A percentile compares a stretch with the other conserved stretches of the same genome.
These are phyloP conservation scores for Boletus huronensis DNA, from an alignment of 768 basidiomycete species.

Conservation along the genomic window DNA sequence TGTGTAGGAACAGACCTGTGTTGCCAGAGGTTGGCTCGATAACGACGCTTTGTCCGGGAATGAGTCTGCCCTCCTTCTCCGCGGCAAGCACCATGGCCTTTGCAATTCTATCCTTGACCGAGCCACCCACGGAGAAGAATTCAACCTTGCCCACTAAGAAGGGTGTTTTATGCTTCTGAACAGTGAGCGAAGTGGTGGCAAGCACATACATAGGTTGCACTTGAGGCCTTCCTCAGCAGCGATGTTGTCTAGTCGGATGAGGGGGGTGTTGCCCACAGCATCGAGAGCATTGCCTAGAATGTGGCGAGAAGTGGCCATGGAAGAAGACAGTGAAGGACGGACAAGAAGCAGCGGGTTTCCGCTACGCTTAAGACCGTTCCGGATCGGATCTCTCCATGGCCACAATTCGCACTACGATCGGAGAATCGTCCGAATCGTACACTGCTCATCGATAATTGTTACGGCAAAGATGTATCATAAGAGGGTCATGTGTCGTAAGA, in stretches of 20 bases:
- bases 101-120: constrained; percentile 94
- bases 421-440: not conserved
- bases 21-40: constrained; percentile 97
- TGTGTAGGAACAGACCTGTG: constrained; percentile 58
- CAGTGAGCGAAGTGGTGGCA: not conserved
- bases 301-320: constrained; percentile 34
- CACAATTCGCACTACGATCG: not conserved
- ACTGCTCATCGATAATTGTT: not conserved
- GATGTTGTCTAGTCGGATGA: constrained; percentile 81
- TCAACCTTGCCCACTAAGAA: constrained; percentile 84
- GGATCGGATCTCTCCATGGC: constrained; percentile 8
- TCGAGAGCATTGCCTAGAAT: constrained; percentile 79
- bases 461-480: not conserved
- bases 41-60: constrained; percentile 84
- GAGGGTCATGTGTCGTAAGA: not conserved
- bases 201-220: constrained; percentile 81
- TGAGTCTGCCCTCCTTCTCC: constrained; percentile 79
- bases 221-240: constrained; percentile 69
- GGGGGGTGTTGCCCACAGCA: constrained; percentile 87
- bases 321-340: not conserved
- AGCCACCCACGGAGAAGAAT: constrained; percentile 87
- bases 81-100: constrained; percentile 97
- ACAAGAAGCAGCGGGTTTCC: not conserved
- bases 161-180: not conserved
- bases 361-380: constrained; percentile 1